Evolutionary conservation across 2,329 filamentous ascomycete genomes (phyloP), one percentile per base, ranked within the genome.

Genomic region (Epichloe scottii): DNA sequence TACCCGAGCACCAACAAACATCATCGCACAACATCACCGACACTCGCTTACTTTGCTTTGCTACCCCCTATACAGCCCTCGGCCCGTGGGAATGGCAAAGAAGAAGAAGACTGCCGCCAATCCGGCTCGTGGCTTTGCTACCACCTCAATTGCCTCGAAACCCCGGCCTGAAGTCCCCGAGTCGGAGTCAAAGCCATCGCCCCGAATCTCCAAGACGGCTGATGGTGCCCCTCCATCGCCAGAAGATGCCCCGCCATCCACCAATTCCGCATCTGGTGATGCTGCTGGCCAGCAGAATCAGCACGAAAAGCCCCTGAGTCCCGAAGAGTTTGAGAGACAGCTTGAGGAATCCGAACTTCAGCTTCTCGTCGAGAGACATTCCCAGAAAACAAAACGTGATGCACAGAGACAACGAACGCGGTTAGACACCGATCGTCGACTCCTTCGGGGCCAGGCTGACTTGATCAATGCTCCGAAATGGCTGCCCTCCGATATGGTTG

Each of bases 311-410:
- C 71, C 78, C 30, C 69, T 91, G 56, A 88, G 81, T 46, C 85
- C 91, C 1, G 91, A 96, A 63, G 88, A 97, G 65, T 85, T 96
- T 48, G 93, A 96, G 63, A 82, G 74, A 56, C 88, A 95, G 60
- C 77, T 97, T 15, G 89, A 96, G 64, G 85, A 89, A 60, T 85
- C 89, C n/a, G 89, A 95, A 60, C 73, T 98, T 38, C 90, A 97
- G 66, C 70, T 87, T 21, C 71, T 96, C 5, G 84, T 97, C 15
- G 91, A 97, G 56, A 93, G 89, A 62, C 73, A 91, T 66, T 84
- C 84, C 0, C 71, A 78, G 40, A 95, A 91, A 66, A 84, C 85
- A 54, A 85, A 84, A 58, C 82, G 84, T 60, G 90, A 96, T 67
- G 82, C 85, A 15, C 73, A 78, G 56, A 84, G 91, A 19, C 88